phyloP scores from a whole-genome alignment of 169 alveolate species.

The Plasmodium vivax region DNA sequence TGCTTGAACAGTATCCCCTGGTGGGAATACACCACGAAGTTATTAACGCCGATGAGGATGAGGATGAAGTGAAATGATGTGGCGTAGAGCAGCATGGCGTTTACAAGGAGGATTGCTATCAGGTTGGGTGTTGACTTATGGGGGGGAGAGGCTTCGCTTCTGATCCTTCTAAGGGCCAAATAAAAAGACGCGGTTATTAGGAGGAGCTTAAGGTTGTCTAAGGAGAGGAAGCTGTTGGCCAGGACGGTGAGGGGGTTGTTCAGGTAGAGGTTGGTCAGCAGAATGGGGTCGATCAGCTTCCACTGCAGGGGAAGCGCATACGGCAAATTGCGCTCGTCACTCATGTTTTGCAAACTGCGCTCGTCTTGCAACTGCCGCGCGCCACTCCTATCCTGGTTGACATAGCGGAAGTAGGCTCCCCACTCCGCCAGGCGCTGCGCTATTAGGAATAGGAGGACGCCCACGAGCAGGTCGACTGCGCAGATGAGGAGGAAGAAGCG shows the following conservation, averaged over 20 bases:
- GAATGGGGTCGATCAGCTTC: constrained; percentile 26
- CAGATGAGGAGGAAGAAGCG: constrained; percentile 29
- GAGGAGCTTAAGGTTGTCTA: constrained; percentile 43
- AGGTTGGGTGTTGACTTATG: background rate
- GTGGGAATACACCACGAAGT: constrained; percentile 4
- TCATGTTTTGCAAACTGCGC: too few relatives aligned
- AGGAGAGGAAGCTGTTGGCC: constrained; percentile 33
- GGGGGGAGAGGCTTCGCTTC: background rate
- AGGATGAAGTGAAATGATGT: constrained; percentile 68
- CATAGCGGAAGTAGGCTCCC: constrained; percentile 19
- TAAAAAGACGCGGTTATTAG: constrained; percentile 33
- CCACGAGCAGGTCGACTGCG: constrained; percentile 25
- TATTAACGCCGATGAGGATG: constrained; percentile 30
- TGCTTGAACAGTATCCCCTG: background rate
- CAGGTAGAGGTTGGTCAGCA: constrained; percentile 33
- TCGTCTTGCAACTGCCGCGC: too few relatives aligned
- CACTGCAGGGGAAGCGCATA: background rate
- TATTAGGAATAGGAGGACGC: constrained; percentile 36
- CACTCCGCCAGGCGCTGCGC: constrained; percentile 3
- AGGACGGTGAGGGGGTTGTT: constrained; percentile 46
- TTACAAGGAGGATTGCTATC: background rate
- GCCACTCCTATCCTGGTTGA: background rate
- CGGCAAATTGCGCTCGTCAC: too few relatives aligned
- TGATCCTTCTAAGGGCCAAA: constrained; percentile 1
- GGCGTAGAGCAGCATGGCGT: constrained; percentile 27